Evolutionary conservation across 495 filamentous ascomycete species (phyloP), one percentile per base, ranked within the genome.

Genomic region (Astrothelium subdiscretum): DNA sequence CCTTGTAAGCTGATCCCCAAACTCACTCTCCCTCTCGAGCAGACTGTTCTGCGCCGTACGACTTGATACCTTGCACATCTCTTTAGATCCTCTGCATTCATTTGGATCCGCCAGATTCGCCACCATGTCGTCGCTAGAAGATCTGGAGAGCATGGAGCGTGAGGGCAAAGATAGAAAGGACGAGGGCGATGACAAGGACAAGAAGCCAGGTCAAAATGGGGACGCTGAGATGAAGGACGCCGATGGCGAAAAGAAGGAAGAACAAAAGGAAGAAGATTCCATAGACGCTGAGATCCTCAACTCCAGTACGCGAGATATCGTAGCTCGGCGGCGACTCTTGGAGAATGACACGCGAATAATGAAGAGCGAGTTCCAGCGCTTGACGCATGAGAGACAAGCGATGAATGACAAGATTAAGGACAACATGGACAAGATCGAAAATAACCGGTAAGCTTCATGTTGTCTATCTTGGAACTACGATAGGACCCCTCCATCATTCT

Each of bases 381-480:
- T 98, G 79, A 87, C 87, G 67, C 94, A 97, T 70, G 94, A 98
- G 77, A 95, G 95, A 78, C 83, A 85, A 59, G 83, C 87, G 63
- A 98, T 97, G 94, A 82, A 84, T 62, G 95, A 98, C 72, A 97
- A 96, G 81, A 96, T 97, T 72, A 97, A 97, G 81, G 94, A 98
- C 71, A 98, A 98, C 69, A 76, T 88, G 69, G 94, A 98, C 66
- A 98, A 97, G 84, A 97, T 98, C 64, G 92, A 95, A 63, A 98
- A 98, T 74, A 98, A 98, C 75, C 85, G 91, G 94, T 96, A 80
- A 66, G 81, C 64, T 3, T 20, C 22, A 26, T n/a, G n/a, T n/a
- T n/a, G n/a, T n/a, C n/a, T n/a, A n/a, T n/a, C n/a, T n/a, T n/a
- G n/a, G n/a, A n/a, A n/a, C n/a, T n/a, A n/a, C n/a, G n/a, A n/a